Evolutionary conservation across 768 basidiomycete species (phyloP), one percentile per base, ranked within the genome.

Genomic region (Xanthoconium purpureum): DNA sequence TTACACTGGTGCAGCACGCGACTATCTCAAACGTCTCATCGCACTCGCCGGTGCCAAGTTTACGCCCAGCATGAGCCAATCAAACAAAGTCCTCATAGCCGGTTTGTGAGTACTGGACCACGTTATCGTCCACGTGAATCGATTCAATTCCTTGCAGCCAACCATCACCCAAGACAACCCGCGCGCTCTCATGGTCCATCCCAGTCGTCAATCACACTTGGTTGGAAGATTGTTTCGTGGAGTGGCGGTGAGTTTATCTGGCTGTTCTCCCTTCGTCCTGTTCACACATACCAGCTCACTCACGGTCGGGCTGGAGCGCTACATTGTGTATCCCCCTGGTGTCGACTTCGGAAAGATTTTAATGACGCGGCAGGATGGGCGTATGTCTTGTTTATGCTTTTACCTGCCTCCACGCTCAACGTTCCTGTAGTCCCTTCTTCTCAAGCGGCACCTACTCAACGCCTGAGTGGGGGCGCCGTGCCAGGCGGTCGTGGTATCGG

Each of bases 151-250:
- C 4, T 2, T 15, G 29, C 46, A 80, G 80, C 38, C 71, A 74
- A 24, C 71, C 70, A 5, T 73, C 71, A 7, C 70, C 70, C 2
- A 97, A 97, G 73, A 85, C 88, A 0, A 73, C 74, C 8, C 89
- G 89, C 64, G 91, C 93, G 0, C 75, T 77, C 9, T 75, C 82
- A 0, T 96, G 94, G 94, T 83, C 82, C 0, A 88, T 95, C 58
- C 87, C 92, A 0, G 77, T 94, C 55, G 88, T 95, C 12, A 96
- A 94, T 62, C 94, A 98, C 63, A 79, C 80, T 0, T 97, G 93
- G 92, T 77, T 97, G 4, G 94, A 97, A 66, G 91, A 94, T 58
- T 95, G 91, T 67, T 89, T 94, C 65, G 72, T 84, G 20, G 78
- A 84, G 50, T 97, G 94, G 94, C 80, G 80, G 46, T 67, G 40